These are phyloP conservation scores for Hymenoscyphus salicellus DNA, from an alignment of 2,329 filamentous ascomycete genomes.

Conservation along the genomic window DNA sequence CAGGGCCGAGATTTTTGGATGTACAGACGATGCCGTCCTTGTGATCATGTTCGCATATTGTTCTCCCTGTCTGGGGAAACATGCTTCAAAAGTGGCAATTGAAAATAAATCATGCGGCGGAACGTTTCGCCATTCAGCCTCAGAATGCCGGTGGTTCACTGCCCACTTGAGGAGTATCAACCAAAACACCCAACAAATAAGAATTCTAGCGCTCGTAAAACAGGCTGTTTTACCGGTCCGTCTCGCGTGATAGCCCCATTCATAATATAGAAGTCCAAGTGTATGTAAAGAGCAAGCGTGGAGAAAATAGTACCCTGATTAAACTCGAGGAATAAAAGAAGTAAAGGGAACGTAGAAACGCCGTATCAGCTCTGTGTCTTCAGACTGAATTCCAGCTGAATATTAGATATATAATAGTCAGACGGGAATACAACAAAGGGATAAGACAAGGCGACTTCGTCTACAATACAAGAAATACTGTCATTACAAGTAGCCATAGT, in stretches of 20 bases:
- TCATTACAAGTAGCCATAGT: constrained; percentile 6
- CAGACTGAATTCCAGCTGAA: not conserved
- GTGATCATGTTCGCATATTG: constrained; percentile 21
- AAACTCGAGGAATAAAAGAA: not conserved
- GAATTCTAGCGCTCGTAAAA: not conserved
- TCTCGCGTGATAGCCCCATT: not conserved
- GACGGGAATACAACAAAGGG: not conserved
- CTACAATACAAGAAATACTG: not conserved
- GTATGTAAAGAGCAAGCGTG: not conserved
- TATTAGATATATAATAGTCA: not conserved
- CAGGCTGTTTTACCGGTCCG: not conserved
- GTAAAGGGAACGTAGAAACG: not conserved
- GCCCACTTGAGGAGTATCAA: constrained; percentile 15
- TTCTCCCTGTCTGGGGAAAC: constrained; percentile 18
- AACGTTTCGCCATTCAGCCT: constrained; percentile 19
- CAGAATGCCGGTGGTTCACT: constrained; percentile 12
- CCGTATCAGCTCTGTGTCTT: not conserved
- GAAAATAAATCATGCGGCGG: constrained; percentile 8
- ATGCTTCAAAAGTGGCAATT: constrained; percentile 7
- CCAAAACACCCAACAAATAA: constrained; percentile 3
- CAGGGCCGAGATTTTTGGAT: constrained; percentile 23
- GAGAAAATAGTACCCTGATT: not conserved
- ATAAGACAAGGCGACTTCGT: not conserved
- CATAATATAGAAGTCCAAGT: not conserved
- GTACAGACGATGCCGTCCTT: constrained; percentile 20